Evolutionary conservation across 2,329 filamentous ascomycete species (phyloP), one percentile per base, ranked within the genome.

Genomic region (Aureobasidium sp.): DNA sequence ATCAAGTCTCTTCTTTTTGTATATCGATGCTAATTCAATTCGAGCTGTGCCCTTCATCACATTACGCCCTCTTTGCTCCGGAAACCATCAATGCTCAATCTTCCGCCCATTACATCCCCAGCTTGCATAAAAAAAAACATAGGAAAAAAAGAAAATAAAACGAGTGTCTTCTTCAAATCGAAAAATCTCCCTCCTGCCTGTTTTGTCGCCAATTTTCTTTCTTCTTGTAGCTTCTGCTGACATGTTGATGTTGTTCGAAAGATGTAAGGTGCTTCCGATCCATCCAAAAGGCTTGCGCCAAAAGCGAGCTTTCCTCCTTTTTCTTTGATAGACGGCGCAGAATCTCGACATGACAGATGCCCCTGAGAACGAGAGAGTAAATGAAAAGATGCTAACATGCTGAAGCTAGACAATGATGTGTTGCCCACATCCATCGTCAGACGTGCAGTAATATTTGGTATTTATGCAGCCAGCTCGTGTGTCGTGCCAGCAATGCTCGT

Each of bases 241-340:
- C 15, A 37, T 46, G 35, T 53, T 19, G 21, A 40, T 53, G 33
- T 27, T 46, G 40, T 10, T 29, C 43, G 43, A 58, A 31, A 49
- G 11, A 58, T 58, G 15, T 3, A 40, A 25, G 19, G n/a, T 31
- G 19, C 27, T 47, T 49, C 17, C 11, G 33, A 29, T 38, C 43
- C 55, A 58, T 58, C 55, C 55, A 49, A 58, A 55, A 42, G 55
- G 23, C 54, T 58, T 47, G 43, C 55, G 55, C 42, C 55, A 31
- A 46, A 25, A 57, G 29, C 53, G 38, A 57, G 29, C 31, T 57
- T 54, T 37, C 53, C 53, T 57, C 53, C 51, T 57, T 57, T 47
- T 58, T 21, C 17, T 58, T n/a, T 31, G 43, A 31, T 47, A 49
- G 43, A 58, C 42, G 42, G 55, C 13, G 55, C 49, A 49, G 27